phyloP scores from a whole-genome alignment of 1,284 basidiomycete genomes.

The Xanthoconium separans region DNA sequence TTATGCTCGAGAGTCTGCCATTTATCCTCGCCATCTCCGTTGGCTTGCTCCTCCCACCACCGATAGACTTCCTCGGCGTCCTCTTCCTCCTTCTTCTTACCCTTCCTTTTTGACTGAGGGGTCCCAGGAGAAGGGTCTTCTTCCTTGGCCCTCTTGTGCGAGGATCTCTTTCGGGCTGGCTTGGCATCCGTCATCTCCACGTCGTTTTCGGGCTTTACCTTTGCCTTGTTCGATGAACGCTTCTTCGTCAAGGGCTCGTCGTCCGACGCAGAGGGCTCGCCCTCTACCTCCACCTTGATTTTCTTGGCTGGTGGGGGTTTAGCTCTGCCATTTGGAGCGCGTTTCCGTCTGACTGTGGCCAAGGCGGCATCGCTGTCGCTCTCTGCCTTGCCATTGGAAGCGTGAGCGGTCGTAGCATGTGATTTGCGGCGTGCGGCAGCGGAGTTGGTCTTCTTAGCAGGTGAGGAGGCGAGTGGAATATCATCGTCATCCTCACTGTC shows the following conservation, averaged over 20 bases:
- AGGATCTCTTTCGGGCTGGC: slow-evolving; percentile 43
- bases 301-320: slow-evolving; percentile 65
- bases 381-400: slow-evolving; percentile 41
- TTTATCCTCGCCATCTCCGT: slow-evolving; percentile 78
- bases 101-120: slow-evolving; percentile 40
- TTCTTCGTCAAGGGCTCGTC: slow-evolving; percentile 47
- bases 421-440: slow-evolving; percentile 42
- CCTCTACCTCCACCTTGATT: slow-evolving; percentile 57
- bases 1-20: slow-evolving; percentile 94
- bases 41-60: slow-evolving; percentile 80
- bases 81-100: slow-evolving; percentile 57
- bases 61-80: slow-evolving; percentile 71
- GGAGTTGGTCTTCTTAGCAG: slow-evolving; percentile 49
- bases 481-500: slow-evolving; percentile 77
- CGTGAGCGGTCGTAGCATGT: slow-evolving; percentile 35
- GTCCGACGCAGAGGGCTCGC: slow-evolving; percentile 38
- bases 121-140: slow-evolving; percentile 26
- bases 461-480: slow-evolving; percentile 67
- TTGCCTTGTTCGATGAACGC: slow-evolving; percentile 47
- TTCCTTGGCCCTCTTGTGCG: slow-evolving; percentile 40
- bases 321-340: slow-evolving; percentile 38
- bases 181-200: slow-evolving; percentile 46
- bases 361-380: slow-evolving; percentile 36
- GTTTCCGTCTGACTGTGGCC: slow-evolving; percentile 38
- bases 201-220: slow-evolving; percentile 54